Evolutionary conservation across 768 basidiomycete genomes (phyloP).

Genomic region (Psilocybe cubensis): DNA sequence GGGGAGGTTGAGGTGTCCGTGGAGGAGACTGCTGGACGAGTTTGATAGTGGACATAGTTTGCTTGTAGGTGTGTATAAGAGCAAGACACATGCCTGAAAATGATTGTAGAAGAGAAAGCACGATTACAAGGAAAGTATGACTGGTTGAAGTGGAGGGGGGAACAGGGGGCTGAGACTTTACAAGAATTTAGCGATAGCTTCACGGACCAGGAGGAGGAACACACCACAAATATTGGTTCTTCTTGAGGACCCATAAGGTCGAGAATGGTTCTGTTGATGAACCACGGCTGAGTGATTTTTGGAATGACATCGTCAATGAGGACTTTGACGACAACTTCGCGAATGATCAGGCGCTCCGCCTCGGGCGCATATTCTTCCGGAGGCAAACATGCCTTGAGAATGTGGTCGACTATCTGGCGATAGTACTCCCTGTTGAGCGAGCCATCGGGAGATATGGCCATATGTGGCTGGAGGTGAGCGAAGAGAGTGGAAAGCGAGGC

Average conservation of each 20-base stretch:
- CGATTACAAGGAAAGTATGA: conserved; percentile 62
- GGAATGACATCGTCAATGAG: conserved; percentile 71
- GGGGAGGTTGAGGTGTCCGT: conserved; percentile 22
- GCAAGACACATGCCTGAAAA: conserved; percentile 72
- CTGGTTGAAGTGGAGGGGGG: conserved; percentile 36
- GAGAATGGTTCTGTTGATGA: conserved; percentile 73
- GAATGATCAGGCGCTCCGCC: conserved; percentile 78
- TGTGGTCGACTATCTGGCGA: conserved; percentile 75
- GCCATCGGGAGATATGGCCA: conserved; percentile 74
- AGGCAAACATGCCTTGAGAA: conserved; percentile 76
- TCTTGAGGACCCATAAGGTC: conserved; percentile 60
- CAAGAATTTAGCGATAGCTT: neutral
- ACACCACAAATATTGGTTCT: conserved; percentile 32
- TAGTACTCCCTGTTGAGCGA: conserved; percentile 74
- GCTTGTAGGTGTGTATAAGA: conserved; percentile 71
- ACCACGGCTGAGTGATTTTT: conserved; percentile 87
- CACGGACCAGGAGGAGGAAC: conserved; percentile 10
- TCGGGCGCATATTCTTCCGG: conserved; percentile 79
- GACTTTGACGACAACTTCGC: conserved; percentile 83
- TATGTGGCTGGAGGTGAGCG: conserved; percentile 83
- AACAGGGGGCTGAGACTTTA: conserved; percentile 22
- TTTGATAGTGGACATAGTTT: conserved; percentile 64
- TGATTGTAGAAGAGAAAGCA: conserved; percentile 76
- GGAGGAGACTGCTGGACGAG: conserved; percentile 56
- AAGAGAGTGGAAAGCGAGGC: conserved; percentile 69